phyloP scores from a whole-genome alignment of 768 basidiomycete genomes.

The Boletus insuetus region DNA sequence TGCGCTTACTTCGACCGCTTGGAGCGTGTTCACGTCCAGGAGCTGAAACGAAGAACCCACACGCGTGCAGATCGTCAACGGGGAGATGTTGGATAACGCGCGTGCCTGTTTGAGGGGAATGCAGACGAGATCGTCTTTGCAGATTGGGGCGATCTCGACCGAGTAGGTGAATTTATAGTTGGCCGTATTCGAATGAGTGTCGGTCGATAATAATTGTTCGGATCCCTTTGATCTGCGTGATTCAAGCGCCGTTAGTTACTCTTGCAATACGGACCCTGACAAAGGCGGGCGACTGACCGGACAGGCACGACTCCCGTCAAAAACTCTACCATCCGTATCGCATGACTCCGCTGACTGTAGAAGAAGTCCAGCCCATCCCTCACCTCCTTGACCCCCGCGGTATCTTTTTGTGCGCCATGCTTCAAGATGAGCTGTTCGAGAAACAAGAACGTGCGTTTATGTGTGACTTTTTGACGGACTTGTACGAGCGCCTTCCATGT shows the following conservation, averaged over 20 bases:
- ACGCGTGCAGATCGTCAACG: constrained; percentile 83
- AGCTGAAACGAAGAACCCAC: constrained; percentile 91
- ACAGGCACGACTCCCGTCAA: constrained; percentile 83
- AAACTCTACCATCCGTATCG: constrained; percentile 97
- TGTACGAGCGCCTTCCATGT: constrained; percentile 98
- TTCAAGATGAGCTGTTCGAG: constrained; percentile 97
- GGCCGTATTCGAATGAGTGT: constrained; percentile 88
- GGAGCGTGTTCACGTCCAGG: constrained; percentile 85
- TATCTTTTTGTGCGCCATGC: constrained; percentile 95
- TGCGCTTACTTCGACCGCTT: constrained; percentile 74
- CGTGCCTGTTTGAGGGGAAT: constrained; percentile 82
- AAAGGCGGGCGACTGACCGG: constrained; percentile 50
- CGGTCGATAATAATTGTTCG: constrained; percentile 90
- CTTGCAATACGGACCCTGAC: neutral
- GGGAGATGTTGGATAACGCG: constrained; percentile 82
- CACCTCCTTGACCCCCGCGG: constrained; percentile 89
- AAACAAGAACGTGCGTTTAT: constrained; percentile 97
- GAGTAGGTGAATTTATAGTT: constrained; percentile 98
- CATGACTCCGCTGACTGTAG: constrained; percentile 86
- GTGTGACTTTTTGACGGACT: constrained; percentile 97
- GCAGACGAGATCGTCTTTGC: constrained; percentile 96
- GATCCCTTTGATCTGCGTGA: constrained; percentile 77
- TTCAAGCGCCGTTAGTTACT: neutral
- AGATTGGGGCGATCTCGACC: constrained; percentile 94
- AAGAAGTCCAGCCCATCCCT: constrained; percentile 97